phyloP scores from a whole-genome alignment of 1,139 yeast species.

The Suhomyces maxii region DNA sequence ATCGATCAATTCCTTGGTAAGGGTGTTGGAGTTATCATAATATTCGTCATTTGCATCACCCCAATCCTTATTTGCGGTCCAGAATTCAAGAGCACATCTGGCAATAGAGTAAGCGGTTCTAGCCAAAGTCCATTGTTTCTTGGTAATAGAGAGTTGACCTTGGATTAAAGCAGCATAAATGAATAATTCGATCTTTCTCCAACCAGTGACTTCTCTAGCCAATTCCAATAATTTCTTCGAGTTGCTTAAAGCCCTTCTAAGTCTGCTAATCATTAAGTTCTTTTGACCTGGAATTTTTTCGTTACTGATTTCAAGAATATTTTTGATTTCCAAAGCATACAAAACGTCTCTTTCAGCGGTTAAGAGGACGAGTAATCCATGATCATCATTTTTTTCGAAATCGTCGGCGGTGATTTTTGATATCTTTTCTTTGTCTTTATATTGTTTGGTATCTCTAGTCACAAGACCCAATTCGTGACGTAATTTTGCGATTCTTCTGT shows the following conservation, averaged over 20 bases:
- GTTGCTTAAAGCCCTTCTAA: slow-evolving; percentile 59
- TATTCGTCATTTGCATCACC: slow-evolving; percentile 3
- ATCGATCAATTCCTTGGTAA: slow-evolving; percentile 58
- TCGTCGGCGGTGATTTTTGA: slow-evolving; percentile 46
- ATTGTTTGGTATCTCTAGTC: slow-evolving; percentile 59
- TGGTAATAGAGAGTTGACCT: slow-evolving; percentile 60
- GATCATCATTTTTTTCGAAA: slow-evolving; percentile 45
- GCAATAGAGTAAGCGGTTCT: slow-evolving; percentile 58
- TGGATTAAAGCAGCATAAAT: slow-evolving; percentile 59
- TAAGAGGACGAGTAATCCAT: slow-evolving; percentile 50
- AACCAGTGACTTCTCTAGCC: slow-evolving; percentile 30
- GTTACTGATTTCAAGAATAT: slow-evolving; percentile 54
- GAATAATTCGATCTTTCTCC: slow-evolving; percentile 54
- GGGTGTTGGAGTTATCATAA: slow-evolving; percentile 33
- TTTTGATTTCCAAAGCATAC: slow-evolving; percentile 64
- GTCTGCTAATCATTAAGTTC: slow-evolving; percentile 62
- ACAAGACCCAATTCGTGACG: slow-evolving; percentile 59
- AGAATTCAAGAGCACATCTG: slow-evolving; percentile 57
- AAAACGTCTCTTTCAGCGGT: slow-evolving; percentile 70
- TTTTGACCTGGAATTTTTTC: slow-evolving; percentile 41
- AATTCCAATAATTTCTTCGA: slow-evolving; percentile 46
- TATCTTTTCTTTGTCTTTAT: slow-evolving; percentile 44
- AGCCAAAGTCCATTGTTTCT: slow-evolving; percentile 58
- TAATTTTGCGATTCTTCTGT: slow-evolving; percentile 51
- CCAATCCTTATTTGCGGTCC: slow-evolving; percentile 14